Evolutionary conservation across 352 stramenopile species (phyloP).

Genomic region (Globisporangium carolinianum): DNA sequence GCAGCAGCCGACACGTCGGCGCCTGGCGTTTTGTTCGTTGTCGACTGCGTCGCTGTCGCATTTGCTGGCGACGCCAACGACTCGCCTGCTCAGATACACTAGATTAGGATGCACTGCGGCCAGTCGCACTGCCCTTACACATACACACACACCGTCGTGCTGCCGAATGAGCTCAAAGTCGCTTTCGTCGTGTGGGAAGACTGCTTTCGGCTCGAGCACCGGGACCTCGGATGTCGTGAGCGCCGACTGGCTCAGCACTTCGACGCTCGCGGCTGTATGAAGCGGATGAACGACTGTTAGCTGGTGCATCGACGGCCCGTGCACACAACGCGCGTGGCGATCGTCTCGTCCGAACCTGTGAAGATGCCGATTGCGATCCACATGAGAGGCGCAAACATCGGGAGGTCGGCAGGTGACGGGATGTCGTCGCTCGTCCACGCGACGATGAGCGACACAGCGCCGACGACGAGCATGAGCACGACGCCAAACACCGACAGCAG

Average conservation of each 20-base stretch:
- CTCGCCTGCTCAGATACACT: not conserved
- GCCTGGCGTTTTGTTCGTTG: not conserved
- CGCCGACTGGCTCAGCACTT: constrained; percentile 27
- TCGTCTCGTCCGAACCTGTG: constrained; percentile 26
- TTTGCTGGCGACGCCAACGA: not conserved
- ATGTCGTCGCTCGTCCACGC: constrained; percentile 48
- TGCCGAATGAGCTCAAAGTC: constrained; percentile 53
- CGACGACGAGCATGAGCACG: constrained; percentile 62
- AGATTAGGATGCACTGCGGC: no score
- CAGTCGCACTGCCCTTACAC: not conserved
- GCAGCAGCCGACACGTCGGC: not conserved
- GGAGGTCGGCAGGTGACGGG: constrained; percentile 35
- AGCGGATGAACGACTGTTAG: no score
- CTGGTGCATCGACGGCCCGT: not conserved
- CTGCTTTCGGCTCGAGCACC: constrained; percentile 42
- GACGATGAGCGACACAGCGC: constrained; percentile 46
- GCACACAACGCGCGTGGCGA: not conserved
- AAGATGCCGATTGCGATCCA: constrained; percentile 79
- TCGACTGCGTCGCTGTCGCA: not conserved
- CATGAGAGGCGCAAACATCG: constrained; percentile 76
- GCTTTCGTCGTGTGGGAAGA: constrained; percentile 45
- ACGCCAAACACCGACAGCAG: constrained; percentile 64
- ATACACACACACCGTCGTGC: constrained; percentile 22
- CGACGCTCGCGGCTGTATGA: constrained; percentile 35
- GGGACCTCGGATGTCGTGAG: constrained; percentile 20